These are phyloP conservation scores for Kodamaea kaohsiungensis DNA, from an alignment of 805 yeast species.

Conservation along the genomic window DNA sequence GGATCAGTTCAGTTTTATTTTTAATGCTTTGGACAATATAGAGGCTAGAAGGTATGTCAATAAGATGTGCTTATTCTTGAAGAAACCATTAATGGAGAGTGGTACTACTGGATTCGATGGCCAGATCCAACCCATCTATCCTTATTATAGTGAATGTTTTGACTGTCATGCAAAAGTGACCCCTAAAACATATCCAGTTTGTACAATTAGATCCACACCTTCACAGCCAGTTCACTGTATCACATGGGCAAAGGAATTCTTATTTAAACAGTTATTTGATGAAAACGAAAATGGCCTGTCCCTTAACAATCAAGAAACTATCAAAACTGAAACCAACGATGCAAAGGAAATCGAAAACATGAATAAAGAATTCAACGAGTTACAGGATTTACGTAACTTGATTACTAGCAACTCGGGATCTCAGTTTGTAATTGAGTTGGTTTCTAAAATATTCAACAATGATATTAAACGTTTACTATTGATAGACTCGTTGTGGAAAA, in stretches of 20 bases:
- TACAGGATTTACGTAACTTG: slow-evolving; percentile 38
- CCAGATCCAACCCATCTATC: slow-evolving; percentile 88
- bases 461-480: slow-evolving; percentile 75
- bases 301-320: slow-evolving; percentile 16
- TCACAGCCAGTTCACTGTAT: slow-evolving; percentile 94
- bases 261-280: slow-evolving; percentile 78
- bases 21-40: slow-evolving; percentile 91
- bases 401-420: slow-evolving; percentile 20
- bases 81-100: slow-evolving; percentile 81
- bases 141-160: slow-evolving; percentile 85
- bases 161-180: slow-evolving; percentile 87
- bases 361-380: slow-evolving; percentile 66
- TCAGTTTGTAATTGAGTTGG: slow-evolving; percentile 43
- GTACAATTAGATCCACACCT: slow-evolving; percentile 96
- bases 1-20: slow-evolving; percentile 70
- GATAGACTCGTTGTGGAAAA: slow-evolving; percentile 78
- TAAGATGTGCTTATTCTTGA: slow-evolving; percentile 70
- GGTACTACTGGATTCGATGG: slow-evolving; percentile 97
- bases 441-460: slow-evolving; percentile 61
- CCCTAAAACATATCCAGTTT: slow-evolving; percentile 90
- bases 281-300: slow-evolving; percentile 30
- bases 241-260: slow-evolving; percentile 94
- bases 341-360: slow-evolving; percentile 64
- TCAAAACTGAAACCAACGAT: slow-evolving; percentile 57
- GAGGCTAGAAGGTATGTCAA: slow-evolving; percentile 93